Evolutionary conservation across 192 early-diverging fungal genomes (phyloP), one percentile per base, ranked within the genome.

Genomic region (Ambispora gerdemannii): DNA sequence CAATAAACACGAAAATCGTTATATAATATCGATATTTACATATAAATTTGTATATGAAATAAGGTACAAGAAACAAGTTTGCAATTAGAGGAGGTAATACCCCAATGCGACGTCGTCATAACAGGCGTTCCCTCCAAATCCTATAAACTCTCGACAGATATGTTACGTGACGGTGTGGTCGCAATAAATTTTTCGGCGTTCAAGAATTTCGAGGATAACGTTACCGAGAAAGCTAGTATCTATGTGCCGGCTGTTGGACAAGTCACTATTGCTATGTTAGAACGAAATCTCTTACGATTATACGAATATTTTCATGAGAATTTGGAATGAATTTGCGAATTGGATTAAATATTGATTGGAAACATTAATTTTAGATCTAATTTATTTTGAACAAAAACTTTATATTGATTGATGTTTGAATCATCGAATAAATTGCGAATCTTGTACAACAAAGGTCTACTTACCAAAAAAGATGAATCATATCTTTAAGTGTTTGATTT

Each of bases 231-330:
- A 61, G 94, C 97, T 34, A 89, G 92, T 25, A 95, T 99, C 75
- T 99, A 90, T 77, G 95, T 99, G 59, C 94, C 94, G 0, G 88
- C 90, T 3, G 93, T 99, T 11, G 97, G 97, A 50, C 98, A 99
- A 77, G 97, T 98, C 62, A 99, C 97, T 2, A 94, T 99, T 17
- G 92, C 94, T 15, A 99, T 99, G 97, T 83, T 99, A 35, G 88
- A 97, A 82, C 86, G 97, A 71, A 99, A 99, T 76, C 79, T 99
- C 50, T 76, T 98, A 47, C 86, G 97, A 30, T 82, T 97, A 28
- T 88, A 90, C 76, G 89, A 90, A 74, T 92, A 92, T 78, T 43
- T 43, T 43, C 38, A 43, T 43, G 15, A 43, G 6, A 10, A 10
- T 43, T 43, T 15, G 15, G 38, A 43, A 43, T n/a, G n/a, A n/a